Base-by-base conservation (phyloP, 2,329 filamentous ascomycete genomes). In the Clonostachys rosea region DNA sequence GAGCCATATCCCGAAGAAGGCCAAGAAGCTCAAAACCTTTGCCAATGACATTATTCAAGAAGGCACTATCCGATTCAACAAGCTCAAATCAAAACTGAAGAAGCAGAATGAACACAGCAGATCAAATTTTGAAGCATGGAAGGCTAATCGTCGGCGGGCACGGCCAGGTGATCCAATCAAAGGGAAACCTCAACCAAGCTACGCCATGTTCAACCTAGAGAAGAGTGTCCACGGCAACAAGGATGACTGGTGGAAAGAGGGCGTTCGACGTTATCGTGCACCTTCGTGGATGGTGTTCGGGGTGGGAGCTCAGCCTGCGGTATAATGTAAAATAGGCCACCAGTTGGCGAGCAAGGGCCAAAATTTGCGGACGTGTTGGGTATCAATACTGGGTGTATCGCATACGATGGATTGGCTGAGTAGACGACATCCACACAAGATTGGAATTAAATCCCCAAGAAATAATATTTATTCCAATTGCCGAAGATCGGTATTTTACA, bases 171-270 rank as follows among this genome's bases (percentile, higher is more conserved):
- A 60, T 46, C 45, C 54, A 4, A 47, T 55, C 35, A 56, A 55
- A 45, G 51, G 49, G n/a, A 61, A 59, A 20, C n/a, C 54, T 8
- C 53, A 58, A 30, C 56, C 52, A 39, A 55, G 51, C 6, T 56
- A 53, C 44, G 53, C 51, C 34, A 34, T 52, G 2, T 64, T 63
- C 47, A 53, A 54, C 4, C 43, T 59, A 24, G 57, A 64, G 16
- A 49, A 51, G 36, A 51, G 49, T 35, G 49, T 51, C 5, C 52
- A 51, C 40, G 56, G 55, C 12, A 52, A 57, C 34, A 52, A 62
- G 34, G 58, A 61, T 14, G 68, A 66, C 64, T 69, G 66, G 66
- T 69, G 66, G 66, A 58, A 53, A 42, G 63, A 64, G 8, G 64
- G 63, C 5, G 59, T 63, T 5, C 56, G 56, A 18, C 61, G 55